A percentile compares a stretch with the other conserved stretches of the same genome.
Conservation (phyloP, 2,329 filamentous ascomycete genomes). For the Chaetomiaceae sp. region DNA sequence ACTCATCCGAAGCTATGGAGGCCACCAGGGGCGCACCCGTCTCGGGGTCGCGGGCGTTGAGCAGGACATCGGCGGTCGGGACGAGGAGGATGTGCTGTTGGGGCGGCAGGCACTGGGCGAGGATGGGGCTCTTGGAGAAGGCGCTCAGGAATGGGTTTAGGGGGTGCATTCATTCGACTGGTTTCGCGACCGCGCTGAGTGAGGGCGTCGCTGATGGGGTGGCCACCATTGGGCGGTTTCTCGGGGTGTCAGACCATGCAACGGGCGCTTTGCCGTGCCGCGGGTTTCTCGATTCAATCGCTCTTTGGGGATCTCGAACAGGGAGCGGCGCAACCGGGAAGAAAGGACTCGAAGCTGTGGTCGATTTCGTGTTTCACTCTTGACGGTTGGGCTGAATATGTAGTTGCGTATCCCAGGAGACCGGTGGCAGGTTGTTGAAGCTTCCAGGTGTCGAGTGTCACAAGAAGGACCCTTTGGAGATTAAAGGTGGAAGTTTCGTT, state of each 20-base stretch:
- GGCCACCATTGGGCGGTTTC: constrained; percentile 24
- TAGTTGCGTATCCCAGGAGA: background rate
- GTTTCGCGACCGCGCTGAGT: constrained; percentile 22
- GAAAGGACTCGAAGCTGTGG: too few species aligned
- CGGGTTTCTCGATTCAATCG: background rate
- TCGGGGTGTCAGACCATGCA: constrained; percentile 15
- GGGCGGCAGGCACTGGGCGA: constrained; percentile 83
- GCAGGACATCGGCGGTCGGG: constrained; percentile 85
- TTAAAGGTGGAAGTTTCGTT: too few species aligned
- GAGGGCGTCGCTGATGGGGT: constrained; percentile 10
- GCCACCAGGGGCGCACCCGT: constrained; percentile 72
- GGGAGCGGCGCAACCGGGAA: background rate
- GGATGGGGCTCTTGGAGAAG: constrained; percentile 96
- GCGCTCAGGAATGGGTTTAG: constrained; percentile 97
- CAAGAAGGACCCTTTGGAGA: too few species aligned
- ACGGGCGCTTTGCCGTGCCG: constrained; percentile 1
- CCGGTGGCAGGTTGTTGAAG: too few species aligned
- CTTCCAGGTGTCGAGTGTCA: too few species aligned
- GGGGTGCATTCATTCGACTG: constrained; percentile 74
- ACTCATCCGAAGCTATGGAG: constrained; percentile 84
- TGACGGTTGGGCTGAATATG: background rate
- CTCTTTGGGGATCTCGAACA: background rate
- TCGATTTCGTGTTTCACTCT: background rate
- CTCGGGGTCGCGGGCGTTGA: constrained; percentile 83
- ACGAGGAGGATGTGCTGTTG: constrained; percentile 93